Conservation (phyloP, 306 rosid genomes). For the Cicer arietinum region DNA sequence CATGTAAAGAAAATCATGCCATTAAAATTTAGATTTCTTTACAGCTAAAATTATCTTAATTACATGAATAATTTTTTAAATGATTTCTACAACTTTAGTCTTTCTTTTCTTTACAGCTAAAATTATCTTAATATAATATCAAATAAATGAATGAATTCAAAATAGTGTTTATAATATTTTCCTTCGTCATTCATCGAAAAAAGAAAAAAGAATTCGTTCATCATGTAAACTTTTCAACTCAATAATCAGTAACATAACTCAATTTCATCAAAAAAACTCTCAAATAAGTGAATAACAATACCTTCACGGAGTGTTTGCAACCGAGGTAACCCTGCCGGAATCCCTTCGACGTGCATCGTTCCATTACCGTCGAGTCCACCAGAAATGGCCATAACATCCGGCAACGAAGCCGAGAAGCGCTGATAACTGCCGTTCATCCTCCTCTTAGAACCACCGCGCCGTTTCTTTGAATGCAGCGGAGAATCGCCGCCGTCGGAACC, state of each 20-base stretch:
- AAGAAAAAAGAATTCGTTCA: not conserved
- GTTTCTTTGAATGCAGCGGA: conserved; percentile 65
- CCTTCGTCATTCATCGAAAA: not conserved
- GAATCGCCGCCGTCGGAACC: conserved; percentile 52
- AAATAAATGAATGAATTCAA: not conserved
- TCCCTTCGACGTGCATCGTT: conserved; percentile 57
- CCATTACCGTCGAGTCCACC: conserved; percentile 65
- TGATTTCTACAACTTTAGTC: too few relatives aligned
- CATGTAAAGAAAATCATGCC: not conserved
- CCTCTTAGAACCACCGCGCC: conserved; percentile 53
- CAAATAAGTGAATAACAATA: conserved; percentile 41
- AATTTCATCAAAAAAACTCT: not conserved
- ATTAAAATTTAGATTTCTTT: conserved; percentile 3
- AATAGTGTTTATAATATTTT: not conserved
- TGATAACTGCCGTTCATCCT: conserved; percentile 53
- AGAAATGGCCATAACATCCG: conserved; percentile 74
- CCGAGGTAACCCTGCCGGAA: conserved; percentile 87
- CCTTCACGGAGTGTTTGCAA: conserved; percentile 91
- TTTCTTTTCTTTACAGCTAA: conserved; percentile 4
- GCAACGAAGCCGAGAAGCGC: conserved; percentile 69
- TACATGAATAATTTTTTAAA: too few relatives aligned
- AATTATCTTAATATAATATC: not conserved
- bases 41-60: not conserved
- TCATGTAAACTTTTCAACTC: conserved; percentile 24
- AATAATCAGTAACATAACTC: not conserved